A percentile compares a stretch with the other conserved stretches of the same genome.
phyloP scores from a whole-genome alignment of 352 stramenopile species.

The Globisporangium radiosum region DNA sequence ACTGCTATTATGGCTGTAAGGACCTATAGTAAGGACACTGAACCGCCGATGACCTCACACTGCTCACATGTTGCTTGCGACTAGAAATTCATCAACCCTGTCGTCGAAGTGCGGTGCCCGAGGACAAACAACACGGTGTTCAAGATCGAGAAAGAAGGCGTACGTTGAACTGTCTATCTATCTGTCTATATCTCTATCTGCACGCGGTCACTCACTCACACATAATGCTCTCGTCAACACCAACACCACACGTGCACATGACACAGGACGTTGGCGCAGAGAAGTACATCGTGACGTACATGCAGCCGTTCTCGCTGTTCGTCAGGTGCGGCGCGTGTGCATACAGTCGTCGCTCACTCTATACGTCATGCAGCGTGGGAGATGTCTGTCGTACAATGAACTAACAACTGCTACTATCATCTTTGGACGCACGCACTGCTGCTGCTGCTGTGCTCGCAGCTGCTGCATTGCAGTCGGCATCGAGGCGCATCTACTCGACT shows the following conservation, averaged over 20 bases:
- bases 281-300: constrained; percentile 79
- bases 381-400: too few relatives aligned
- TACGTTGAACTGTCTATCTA: constrained; percentile 13
- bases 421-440: not conserved
- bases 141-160: constrained; percentile 79
- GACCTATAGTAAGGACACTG: not conserved
- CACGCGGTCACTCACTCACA: too few relatives aligned
- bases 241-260: too few relatives aligned
- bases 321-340: constrained; percentile 33
- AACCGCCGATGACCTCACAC: not conserved
- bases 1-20: not conserved
- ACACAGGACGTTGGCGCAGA: constrained; percentile 48
- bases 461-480: constrained; percentile 67
- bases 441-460: constrained; percentile 18
- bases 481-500: constrained; percentile 51
- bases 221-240: too few relatives aligned
- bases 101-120: constrained; percentile 57
- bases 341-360: too few relatives aligned
- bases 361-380: too few relatives aligned
- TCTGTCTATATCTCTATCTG: too few relatives aligned
- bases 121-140: constrained; percentile 66
- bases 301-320: constrained; percentile 70
- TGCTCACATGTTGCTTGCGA: not conserved
- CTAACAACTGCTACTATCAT: not conserved
- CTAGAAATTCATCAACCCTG: constrained; percentile 81